A percentile compares a stretch with the other conserved stretches of the same genome.
These are phyloP conservation scores for Fusarium nelsonii DNA, from an alignment of 2,329 filamentous ascomycete species.

Conservation along the genomic window DNA sequence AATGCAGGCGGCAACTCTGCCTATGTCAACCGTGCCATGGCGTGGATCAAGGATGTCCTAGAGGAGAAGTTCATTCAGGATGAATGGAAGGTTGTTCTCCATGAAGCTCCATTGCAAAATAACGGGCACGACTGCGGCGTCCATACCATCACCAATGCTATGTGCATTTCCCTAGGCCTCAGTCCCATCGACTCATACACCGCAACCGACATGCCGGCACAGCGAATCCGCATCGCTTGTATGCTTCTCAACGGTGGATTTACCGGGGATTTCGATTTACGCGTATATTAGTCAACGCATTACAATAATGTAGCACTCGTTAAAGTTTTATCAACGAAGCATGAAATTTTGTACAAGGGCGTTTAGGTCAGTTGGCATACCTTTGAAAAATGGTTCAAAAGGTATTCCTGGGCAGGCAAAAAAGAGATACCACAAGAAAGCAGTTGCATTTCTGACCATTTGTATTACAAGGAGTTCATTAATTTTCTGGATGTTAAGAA, in stretches of 20 bases:
- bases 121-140: slow-evolving; percentile 84
- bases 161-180: slow-evolving; percentile 69
- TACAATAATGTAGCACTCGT: background rate
- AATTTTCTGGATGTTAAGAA: background rate
- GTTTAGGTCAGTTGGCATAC: slow-evolving; percentile 32
- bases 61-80: slow-evolving; percentile 62
- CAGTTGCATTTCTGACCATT: slow-evolving; percentile 30
- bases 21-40: slow-evolving; percentile 59
- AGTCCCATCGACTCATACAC: slow-evolving; percentile 64
- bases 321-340: background rate
- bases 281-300: slow-evolving; percentile 49
- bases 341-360: slow-evolving; percentile 33
- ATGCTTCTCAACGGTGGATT: slow-evolving; percentile 77
- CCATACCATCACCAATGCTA: slow-evolving; percentile 79
- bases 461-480: slow-evolving; percentile 11
- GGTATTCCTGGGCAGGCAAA: slow-evolving; percentile 30
- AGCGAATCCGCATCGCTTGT: slow-evolving; percentile 72
- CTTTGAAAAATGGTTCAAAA: slow-evolving; percentile 19
- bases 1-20: slow-evolving; percentile 55
- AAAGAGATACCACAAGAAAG: slow-evolving; percentile 45
- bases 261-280: slow-evolving; percentile 68
- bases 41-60: slow-evolving; percentile 71
- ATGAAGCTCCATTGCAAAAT: slow-evolving; percentile 67
- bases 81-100: slow-evolving; percentile 71
- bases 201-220: slow-evolving; percentile 67